Evolutionary conservation across 2,329 filamentous ascomycete genomes (phyloP), one percentile per base, ranked within the genome.

Genomic region (Tolypocladium sp.): DNA sequence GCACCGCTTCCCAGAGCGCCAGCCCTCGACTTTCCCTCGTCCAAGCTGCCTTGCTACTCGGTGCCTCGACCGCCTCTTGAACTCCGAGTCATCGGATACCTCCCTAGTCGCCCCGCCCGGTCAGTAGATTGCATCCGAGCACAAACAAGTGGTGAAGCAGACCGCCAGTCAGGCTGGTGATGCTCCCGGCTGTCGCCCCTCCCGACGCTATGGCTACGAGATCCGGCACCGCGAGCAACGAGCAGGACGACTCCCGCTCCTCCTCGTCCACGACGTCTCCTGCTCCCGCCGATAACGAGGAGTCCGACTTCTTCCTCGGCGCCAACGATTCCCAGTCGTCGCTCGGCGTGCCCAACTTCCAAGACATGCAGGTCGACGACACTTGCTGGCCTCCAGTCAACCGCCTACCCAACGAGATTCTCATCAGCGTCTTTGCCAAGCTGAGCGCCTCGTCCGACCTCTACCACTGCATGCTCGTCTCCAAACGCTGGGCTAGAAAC

Each of bases 251-350:
- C 68, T 84, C 81, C 49, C 77, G 81, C 62, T 83, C 82, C 1
- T 83, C 82, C 4, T 90, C 87, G 7, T 89, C 89, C 9, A 89
- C 87, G 60, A 90, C 88, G 70, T 92, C 89, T 1, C 89, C 89
- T 52, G 84, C 82, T 57, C 85, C 88, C 57, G 85, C 85, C 70
- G 89, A 91, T 69, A 91, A 95, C 74, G 89, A 92, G 70, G 93
- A 97, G 75, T 96, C 92, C 66, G 93, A 97, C 76, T 96, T 94
- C 74, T 94, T 94, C 73, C 88, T 89, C 71, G 84, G 82, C 59
- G 88, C 89, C 67, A 96, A 97, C 77, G 93, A 97, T 76, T 97
- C 93, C 4, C 84, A 94, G 71, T 97, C 93, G 1, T 97, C 93
- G 1, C 82, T 97, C 59, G 92, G 91, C 57, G 85, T 91, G 40